Conservation (phyloP, 2,329 filamentous ascomycete genomes). For the Claviceps cyperi region DNA sequence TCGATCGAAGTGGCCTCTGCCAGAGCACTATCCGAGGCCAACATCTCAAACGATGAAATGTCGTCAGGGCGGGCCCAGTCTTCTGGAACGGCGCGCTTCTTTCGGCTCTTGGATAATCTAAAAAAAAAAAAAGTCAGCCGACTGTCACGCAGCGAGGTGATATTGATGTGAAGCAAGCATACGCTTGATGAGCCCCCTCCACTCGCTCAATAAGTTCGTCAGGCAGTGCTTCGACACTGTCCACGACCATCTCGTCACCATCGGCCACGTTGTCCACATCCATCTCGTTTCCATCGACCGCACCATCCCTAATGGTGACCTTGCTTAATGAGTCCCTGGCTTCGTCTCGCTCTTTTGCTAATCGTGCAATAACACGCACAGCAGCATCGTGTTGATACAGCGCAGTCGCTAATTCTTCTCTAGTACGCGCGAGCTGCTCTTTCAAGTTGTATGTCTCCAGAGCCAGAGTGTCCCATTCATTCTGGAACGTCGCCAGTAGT, state of each 20-base stretch:
- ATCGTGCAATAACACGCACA: conserved; percentile 80
- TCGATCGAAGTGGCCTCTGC: conserved; percentile 35
- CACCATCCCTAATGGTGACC: conserved; percentile 53
- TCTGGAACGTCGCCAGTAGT: conserved; percentile 86
- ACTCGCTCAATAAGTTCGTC: conserved; percentile 58
- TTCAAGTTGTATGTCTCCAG: conserved; percentile 83
- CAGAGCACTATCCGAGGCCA: conserved; percentile 27
- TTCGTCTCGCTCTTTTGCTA: conserved; percentile 87
- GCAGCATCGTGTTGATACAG: conserved; percentile 96
- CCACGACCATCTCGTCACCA: conserved; percentile 87
- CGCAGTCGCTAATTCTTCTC: conserved; percentile 85
- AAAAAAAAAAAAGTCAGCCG: not conserved
- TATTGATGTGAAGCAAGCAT: conserved; percentile 22
- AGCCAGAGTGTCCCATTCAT: conserved; percentile 92
- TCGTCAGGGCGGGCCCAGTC: conserved; percentile 70
- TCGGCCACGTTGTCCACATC: conserved; percentile 48
- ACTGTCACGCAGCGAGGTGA: conserved; percentile 4
- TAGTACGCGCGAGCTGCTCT: conserved; percentile 76
- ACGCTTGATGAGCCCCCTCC: conserved; percentile 69
- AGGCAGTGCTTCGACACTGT: conserved; percentile 57
- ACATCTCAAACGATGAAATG: conserved; percentile 37
- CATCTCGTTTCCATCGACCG: conserved; percentile 67
- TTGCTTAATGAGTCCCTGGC: conserved; percentile 78
- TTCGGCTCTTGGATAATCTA: conserved; percentile 74
- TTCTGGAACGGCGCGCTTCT: conserved; percentile 75